These are phyloP conservation scores for Monosporascus sp. DNA, from an alignment of 2,329 filamentous ascomycete genomes.

Conservation along the genomic window DNA sequence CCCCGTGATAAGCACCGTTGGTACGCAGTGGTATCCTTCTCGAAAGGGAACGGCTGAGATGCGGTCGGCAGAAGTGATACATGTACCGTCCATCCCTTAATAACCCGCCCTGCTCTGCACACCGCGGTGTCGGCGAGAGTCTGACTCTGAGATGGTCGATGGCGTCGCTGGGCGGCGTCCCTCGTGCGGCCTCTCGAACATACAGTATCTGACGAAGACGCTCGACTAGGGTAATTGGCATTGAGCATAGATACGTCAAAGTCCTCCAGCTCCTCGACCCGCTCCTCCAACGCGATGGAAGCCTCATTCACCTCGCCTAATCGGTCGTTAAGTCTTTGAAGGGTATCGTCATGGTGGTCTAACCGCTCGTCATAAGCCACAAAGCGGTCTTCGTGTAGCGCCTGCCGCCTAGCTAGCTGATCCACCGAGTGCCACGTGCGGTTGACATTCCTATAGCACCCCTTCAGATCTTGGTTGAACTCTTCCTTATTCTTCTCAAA, in stretches of 20 bases:
- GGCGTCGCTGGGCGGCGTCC: background rate
- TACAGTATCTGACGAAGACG: slow-evolving; percentile 24
- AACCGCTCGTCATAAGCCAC: slow-evolving; percentile 36
- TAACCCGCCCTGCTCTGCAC: slow-evolving; percentile 25
- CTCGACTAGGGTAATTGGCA: slow-evolving; percentile 21
- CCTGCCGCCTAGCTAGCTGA: slow-evolving; percentile 35
- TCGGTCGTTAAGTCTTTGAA: slow-evolving; percentile 41
- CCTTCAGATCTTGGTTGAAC: slow-evolving; percentile 45
- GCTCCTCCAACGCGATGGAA: slow-evolving; percentile 48
- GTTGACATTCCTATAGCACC: slow-evolving; percentile 48
- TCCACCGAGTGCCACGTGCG: slow-evolving; percentile 48
- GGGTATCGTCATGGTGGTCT: slow-evolving; percentile 31
- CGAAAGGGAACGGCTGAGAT: slow-evolving; percentile 53
- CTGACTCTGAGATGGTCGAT: slow-evolving; percentile 3
- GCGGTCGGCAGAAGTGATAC: slow-evolving; percentile 51
- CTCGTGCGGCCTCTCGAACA: slow-evolving; percentile 6
- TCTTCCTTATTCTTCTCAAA: slow-evolving; percentile 49
- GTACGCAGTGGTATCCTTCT: slow-evolving; percentile 56
- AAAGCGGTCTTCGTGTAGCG: slow-evolving; percentile 31
- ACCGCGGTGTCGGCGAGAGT: slow-evolving; percentile 17
- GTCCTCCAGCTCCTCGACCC: slow-evolving; percentile 45
- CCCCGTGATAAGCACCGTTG: slow-evolving; percentile 56
- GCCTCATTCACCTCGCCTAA: slow-evolving; percentile 46
- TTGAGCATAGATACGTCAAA: slow-evolving; percentile 18
- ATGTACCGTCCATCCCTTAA: slow-evolving; percentile 49